A percentile compares a stretch with the other conserved stretches of the same genome.
Conservation (phyloP, 805 yeast genomes). For the Candida ortonii region DNA sequence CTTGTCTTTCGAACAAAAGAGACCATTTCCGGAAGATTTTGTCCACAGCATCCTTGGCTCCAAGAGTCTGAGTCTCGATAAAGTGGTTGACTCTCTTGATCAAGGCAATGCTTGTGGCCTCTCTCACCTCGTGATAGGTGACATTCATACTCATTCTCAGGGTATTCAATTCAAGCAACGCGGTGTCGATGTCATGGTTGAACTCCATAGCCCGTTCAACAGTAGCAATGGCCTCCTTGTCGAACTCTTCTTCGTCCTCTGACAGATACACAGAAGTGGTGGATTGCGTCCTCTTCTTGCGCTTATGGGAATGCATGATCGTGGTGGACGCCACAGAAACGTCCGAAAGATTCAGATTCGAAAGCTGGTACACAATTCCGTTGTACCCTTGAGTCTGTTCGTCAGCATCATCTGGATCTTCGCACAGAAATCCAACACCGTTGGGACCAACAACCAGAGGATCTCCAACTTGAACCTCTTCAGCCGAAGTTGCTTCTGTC, state of each 20-base stretch:
- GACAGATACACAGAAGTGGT: conserved; percentile 38
- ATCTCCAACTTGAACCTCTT: conserved; percentile 24
- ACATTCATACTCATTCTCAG: conserved; percentile 97
- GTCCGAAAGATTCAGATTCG: conserved; percentile 47
- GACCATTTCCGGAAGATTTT: conserved; percentile 84
- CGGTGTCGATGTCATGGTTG: conserved; percentile 91
- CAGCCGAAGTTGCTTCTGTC: conserved; percentile 23
- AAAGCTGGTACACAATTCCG: conserved; percentile 44
- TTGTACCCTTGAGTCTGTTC: conserved; percentile 31
- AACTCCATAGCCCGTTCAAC: conserved; percentile 88
- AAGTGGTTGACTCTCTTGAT: conserved; percentile 67
- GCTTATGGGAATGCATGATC: conserved; percentile 30
- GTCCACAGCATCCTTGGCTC: conserved; percentile 69
- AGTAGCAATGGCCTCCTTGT: conserved; percentile 88
- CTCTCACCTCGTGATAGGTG: conserved; percentile 86
- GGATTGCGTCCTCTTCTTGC: conserved; percentile 39
- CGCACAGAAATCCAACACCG: conserved; percentile 50
- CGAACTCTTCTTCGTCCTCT: conserved; percentile 54
- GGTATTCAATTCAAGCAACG: conserved; percentile 87
- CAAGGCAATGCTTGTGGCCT: conserved; percentile 74
- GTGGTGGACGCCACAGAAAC: conserved; percentile 51
- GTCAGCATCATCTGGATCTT: conserved; percentile 47
- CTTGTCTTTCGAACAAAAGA: conserved; percentile 75
- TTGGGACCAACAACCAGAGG: conserved; percentile 43
- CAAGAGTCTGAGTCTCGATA: conserved; percentile 72